Conservation (phyloP, 345 rosid genomes). For the Gossypium thurberi region DNA sequence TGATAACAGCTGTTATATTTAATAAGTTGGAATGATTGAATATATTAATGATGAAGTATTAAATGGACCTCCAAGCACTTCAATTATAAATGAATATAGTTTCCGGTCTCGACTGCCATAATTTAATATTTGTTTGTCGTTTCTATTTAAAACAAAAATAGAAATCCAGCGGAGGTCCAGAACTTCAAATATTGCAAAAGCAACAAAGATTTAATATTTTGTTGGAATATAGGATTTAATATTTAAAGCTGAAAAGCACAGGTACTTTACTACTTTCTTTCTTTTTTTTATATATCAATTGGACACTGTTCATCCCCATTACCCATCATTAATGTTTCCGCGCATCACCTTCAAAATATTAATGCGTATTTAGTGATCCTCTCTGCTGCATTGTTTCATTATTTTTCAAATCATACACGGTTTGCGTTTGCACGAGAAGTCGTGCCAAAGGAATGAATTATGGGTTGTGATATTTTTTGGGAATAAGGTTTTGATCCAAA, state of each 20-base stretch:
- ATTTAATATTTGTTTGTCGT: background rate
- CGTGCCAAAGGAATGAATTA: no score
- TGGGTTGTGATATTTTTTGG: no score
- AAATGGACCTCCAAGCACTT: background rate
- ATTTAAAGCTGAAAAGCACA: background rate
- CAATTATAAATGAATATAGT: background rate
- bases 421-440: no score
- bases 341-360: background rate
- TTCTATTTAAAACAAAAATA: no score
- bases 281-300: background rate
- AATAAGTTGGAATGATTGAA: background rate
- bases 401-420: no score
- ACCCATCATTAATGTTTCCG: background rate
- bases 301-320: background rate
- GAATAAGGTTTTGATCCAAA: no score
- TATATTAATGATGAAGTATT: background rate
- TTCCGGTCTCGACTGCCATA: background rate
- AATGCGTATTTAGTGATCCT: no score
- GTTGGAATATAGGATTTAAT: background rate
- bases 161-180: no score
- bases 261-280: background rate
- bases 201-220: background rate
- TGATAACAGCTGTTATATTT: background rate
- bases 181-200: background rate
- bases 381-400: no score